Base-by-base conservation (phyloP, 768 basidiomycete species). In the Auricularia auricula-judae region DNA sequence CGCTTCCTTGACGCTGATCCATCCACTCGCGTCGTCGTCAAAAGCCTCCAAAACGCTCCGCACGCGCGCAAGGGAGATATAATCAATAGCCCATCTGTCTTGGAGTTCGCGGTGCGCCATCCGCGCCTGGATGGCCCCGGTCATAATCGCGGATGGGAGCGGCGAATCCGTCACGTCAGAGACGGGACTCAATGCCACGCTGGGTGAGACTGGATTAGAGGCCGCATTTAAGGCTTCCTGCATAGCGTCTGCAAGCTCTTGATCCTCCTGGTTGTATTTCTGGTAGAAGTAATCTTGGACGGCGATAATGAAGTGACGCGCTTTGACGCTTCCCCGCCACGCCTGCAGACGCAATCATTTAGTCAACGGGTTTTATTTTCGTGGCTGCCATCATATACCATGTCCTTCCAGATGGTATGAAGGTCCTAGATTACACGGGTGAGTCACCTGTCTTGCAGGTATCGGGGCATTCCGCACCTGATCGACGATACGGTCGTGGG, bases 261-360 rank as follows among this genome's bases (percentile, higher is more conserved):
- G 53, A 29, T 54, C 53, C 29, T 54, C 53, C 53, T 54, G 18
- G 53, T 29, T 54, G 56, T 59, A 59, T n/a, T 72, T 68, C 39
- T 71, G 70, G 2, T 70, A 63, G 61, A 75, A 77, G 66, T 77
- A 74, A 66, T 80, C 78, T 8, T 74, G 70, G 3, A 79, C 66
- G 2, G 75, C 77, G 47, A 81, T 73, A 2, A 82, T 79, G 63
- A 84, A 83, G 63, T 81, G 79, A 0, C 77, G 72, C 0, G 82
- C 79, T 66, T 83, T 82, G 43, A 83, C 82, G 65, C 76, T 82
- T 5, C 80, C 77, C 68, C 77, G 78, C 82, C 82, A 83, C 5
- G 75, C 76, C 81, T 82, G 47, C 43, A 29, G 29, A 29, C 29
- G 29, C 29, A 29, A 29, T 29, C 29, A 29, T 29, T 29, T 29